Percentiles rank a stretch among this genome's conserved stretches.
Evolutionary conservation across 345 rosid genomes (phyloP).

Genomic region (Populus nigra): DNA sequence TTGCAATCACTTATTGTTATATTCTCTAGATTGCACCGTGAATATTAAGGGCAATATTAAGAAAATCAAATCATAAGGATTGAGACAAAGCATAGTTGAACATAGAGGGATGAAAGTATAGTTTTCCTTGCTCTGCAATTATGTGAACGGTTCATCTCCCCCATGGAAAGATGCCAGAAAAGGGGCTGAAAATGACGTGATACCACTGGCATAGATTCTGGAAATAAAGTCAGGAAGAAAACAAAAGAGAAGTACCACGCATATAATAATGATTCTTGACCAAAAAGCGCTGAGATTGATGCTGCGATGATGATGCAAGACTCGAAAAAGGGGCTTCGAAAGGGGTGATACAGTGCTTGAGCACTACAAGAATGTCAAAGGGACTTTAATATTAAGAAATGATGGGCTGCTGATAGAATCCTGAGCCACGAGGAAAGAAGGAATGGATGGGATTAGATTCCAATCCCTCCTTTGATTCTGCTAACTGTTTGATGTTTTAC

Average conservation of each 20-base stretch:
- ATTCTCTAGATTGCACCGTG: too few species aligned
- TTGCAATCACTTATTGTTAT: too few species aligned
- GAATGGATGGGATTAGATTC: background rate
- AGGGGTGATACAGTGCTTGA: too few species aligned
- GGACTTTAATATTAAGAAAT: background rate
- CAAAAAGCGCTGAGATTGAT: background rate
- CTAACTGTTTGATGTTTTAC: too few species aligned
- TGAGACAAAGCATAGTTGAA: background rate
- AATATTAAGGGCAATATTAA: background rate
- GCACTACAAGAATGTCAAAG: background rate
- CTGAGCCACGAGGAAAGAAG: background rate
- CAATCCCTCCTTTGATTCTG: too few species aligned
- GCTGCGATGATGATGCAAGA: background rate
- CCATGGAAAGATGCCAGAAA: background rate
- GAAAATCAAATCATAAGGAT: background rate
- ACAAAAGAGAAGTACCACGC: too few species aligned
- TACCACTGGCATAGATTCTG: background rate
- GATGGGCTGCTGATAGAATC: background rate
- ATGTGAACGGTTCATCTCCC: background rate
- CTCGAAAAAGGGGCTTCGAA: background rate
- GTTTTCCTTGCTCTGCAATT: background rate
- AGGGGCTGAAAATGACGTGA: background rate
- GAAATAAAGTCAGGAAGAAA: background rate
- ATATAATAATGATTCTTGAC: background rate
- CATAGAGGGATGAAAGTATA: background rate